phyloP scores from a whole-genome alignment of 1,284 basidiomycete species.

The Prillingera fragicola region DNA sequence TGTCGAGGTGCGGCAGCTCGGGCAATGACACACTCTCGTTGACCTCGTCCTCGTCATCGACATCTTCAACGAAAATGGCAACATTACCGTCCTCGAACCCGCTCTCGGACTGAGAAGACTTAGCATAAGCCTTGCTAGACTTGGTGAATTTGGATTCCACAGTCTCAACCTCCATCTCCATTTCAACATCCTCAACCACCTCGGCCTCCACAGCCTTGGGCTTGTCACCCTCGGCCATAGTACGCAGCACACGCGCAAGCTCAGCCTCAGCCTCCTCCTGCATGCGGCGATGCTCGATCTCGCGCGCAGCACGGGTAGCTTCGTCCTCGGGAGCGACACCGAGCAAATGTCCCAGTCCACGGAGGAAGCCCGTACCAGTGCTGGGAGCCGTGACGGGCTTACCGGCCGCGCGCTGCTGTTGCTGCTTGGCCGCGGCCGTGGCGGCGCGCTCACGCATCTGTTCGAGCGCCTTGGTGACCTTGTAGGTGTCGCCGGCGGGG shows the following conservation, averaged over 20 bases:
- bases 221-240: conserved; percentile 10
- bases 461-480: conserved; percentile 37
- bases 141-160: conserved; percentile 1
- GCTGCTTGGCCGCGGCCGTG: conserved; percentile 25
- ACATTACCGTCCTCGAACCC: conserved; percentile 4
- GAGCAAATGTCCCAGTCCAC: conserved; percentile 28
- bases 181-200: background rate
- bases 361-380: conserved; percentile 36
- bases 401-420: conserved; percentile 21
- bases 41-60: conserved; percentile 19
- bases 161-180: background rate
- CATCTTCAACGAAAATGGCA: conserved; percentile 11
- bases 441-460: conserved; percentile 35
- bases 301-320: conserved; percentile 5
- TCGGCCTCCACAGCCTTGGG: background rate
- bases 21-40: conserved; percentile 19
- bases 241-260: conserved; percentile 25
- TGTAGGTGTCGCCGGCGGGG: conserved; percentile 26
- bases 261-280: conserved; percentile 29
- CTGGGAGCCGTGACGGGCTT: conserved; percentile 4
- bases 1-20: conserved; percentile 15
- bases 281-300: conserved; percentile 29
- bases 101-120: background rate
- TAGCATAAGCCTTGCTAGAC: background rate
- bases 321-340: conserved; percentile 29